Base-by-base conservation (phyloP, 2,329 filamentous ascomycete species). In the Fusarium zealandicum region DNA sequence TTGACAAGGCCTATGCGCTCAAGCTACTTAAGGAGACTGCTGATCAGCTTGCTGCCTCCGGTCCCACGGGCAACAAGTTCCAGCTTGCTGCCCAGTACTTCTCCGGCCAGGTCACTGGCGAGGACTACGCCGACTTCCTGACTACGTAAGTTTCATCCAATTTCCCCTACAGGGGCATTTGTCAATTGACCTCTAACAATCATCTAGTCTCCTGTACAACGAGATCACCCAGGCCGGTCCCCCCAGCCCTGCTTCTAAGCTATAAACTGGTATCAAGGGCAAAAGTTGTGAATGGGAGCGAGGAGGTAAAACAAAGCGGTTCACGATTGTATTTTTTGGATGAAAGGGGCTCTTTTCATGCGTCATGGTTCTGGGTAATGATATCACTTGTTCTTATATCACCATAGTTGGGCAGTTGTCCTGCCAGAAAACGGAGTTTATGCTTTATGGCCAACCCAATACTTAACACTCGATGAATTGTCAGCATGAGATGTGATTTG, bases 81-180 rank as follows among this genome's bases (percentile, higher is more conserved):
- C 86, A 89, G 55, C 83, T 96, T 46, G 95, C 95, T 1, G 91
- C 91, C 1, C 89, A 96, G 76, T 98, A 98, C 78, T 97, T 98
- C 71, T 86, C 90, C 28, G 81, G 85, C 38, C 95, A 99, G 81
- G 90, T 98, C 52, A 98, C 93, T 3, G 95, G 95, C 51, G 95
- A 98, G 81, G 93, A 97, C 66, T 98, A 98, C 74, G 92, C 93
- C 11, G 95, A 99, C 75, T 98, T 98, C 80, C 77, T 99, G 79
- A 97, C 92, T 7, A 78, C 79, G 87, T 91, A 80, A 82, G 88
- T 79, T 45, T 50, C 36, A 46, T 12, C 11, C 32, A 32, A 20
- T 30, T 13, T 30, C 9, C 22, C 22, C 13, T 18, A 31, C 37
- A 5, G 32, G 27, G 11, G 5, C 25, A 5, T 40, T 38, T 7